Evolutionary conservation across 2,329 filamentous ascomycete species (phyloP).

Genomic region (Fusarium buharicum): DNA sequence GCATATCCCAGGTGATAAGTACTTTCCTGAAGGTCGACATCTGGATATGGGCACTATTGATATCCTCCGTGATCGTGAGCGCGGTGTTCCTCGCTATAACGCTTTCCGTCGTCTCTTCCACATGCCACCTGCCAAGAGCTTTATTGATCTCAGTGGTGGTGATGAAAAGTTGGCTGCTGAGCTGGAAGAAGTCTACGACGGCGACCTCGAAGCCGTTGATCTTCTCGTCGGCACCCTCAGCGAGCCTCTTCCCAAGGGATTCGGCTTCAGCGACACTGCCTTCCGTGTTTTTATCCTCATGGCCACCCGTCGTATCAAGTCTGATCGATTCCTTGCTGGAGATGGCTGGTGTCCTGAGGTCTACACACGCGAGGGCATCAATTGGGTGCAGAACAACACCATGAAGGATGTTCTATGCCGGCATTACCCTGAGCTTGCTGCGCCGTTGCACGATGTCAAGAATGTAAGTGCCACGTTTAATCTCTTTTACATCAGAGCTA

Average conservation of each 20-base stretch:
- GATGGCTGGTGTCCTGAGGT: slow-evolving; percentile 31
- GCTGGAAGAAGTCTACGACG: slow-evolving; percentile 9
- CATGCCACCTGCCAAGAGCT: slow-evolving; percentile 16
- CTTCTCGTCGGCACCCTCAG: slow-evolving; percentile 22
- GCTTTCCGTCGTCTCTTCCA: slow-evolving; percentile 25
- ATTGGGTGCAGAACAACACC: slow-evolving; percentile 28
- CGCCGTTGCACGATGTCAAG: slow-evolving; percentile 7
- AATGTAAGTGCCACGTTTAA: background rate
- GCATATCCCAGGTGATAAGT: slow-evolving; percentile 5
- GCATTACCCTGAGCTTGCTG: slow-evolving; percentile 30
- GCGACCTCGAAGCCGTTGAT: slow-evolving; percentile 12
- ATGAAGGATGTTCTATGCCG: slow-evolving; percentile 30
- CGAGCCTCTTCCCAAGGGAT: slow-evolving; percentile 13
- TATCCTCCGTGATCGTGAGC: slow-evolving; percentile 30
- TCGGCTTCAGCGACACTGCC: slow-evolving; percentile 25
- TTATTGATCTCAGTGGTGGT: slow-evolving; percentile 17
- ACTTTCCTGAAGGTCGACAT: slow-evolving; percentile 18
- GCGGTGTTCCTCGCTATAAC: slow-evolving; percentile 26
- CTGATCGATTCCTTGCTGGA: slow-evolving; percentile 23
- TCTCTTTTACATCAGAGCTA: rapidly evolving
- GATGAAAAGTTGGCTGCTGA: slow-evolving; percentile 19
- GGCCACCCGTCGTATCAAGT: slow-evolving; percentile 26
- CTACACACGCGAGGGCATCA: slow-evolving; percentile 21
- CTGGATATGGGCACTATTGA: slow-evolving; percentile 26
- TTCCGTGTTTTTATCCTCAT: slow-evolving; percentile 31